These are phyloP conservation scores for Heterobasidion annosum DNA, from an alignment of 1,284 basidiomycete species.

Conservation along the genomic window DNA sequence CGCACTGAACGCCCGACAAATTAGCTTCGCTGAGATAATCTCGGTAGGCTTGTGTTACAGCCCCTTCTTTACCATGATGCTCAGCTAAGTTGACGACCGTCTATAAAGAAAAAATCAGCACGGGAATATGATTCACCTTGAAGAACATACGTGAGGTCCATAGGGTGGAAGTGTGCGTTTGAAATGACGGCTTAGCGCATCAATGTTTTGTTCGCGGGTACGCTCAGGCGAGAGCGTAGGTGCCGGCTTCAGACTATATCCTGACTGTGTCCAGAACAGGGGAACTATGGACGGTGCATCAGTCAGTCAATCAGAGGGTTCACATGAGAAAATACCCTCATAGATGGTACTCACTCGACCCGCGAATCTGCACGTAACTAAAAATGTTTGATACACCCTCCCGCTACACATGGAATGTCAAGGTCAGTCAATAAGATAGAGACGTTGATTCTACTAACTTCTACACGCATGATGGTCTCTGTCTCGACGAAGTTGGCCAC, in stretches of 20 bases:
- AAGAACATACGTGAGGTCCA: conserved; percentile 56
- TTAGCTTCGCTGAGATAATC: conserved; percentile 57
- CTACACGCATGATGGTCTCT: conserved; percentile 77
- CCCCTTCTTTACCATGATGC: conserved; percentile 80
- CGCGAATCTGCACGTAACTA: conserved; percentile 83
- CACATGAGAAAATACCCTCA: conserved; percentile 2
- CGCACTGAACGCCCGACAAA: conserved; percentile 32
- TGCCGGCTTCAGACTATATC: conserved; percentile 80
- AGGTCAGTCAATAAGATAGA: conserved; percentile 9
- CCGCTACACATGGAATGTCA: conserved; percentile 32
- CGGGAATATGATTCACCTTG: too few relatives aligned
- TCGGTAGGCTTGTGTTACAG: conserved; percentile 73
- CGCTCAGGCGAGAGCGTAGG: conserved; percentile 70
- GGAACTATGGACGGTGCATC: conserved; percentile 49
- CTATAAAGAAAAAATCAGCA: conserved; percentile 25
- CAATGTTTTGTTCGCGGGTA: conserved; percentile 65
- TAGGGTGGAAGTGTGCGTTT: conserved; percentile 60
- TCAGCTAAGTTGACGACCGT: conserved; percentile 87
- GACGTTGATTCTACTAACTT: conserved; percentile 35
- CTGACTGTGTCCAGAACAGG: conserved; percentile 83
- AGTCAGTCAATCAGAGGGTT: not conserved
- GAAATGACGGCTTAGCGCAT: conserved; percentile 72
- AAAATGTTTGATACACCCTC: conserved; percentile 72
- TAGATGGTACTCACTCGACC: conserved; percentile 55
- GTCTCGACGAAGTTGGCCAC: conserved; percentile 93